These are phyloP conservation scores for Wickerhamomyces rabaulensis DNA, from an alignment of 805 yeast species.

Conservation along the genomic window DNA sequence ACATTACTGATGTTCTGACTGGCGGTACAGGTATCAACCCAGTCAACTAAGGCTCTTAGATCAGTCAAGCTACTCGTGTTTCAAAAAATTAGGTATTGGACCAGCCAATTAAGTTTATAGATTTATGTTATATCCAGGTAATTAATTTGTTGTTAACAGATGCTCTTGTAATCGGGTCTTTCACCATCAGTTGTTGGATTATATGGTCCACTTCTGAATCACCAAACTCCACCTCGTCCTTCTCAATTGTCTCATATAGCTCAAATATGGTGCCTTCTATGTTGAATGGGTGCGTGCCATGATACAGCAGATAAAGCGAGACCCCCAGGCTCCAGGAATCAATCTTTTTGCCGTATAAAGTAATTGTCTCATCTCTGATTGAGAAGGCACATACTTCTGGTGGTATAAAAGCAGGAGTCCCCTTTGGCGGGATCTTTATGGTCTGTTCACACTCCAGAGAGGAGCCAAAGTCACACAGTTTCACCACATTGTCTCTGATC, in stretches of 20 bases:
- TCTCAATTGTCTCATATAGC: background rate
- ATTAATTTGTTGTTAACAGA: background rate
- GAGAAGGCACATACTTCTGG: slow-evolving; percentile 6
- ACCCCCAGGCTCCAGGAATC: background rate
- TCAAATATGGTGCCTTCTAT: background rate
- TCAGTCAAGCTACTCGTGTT: too few relatives aligned
- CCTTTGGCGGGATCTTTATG: slow-evolving; percentile 1
- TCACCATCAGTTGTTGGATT: background rate
- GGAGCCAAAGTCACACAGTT: slow-evolving; percentile 64
- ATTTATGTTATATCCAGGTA: background rate
- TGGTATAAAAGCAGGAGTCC: slow-evolving; percentile 8
- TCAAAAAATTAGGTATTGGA: background rate
- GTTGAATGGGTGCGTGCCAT: background rate
- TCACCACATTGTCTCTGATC: slow-evolving; percentile 51
- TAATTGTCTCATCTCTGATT: background rate
- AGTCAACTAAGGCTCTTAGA: background rate
- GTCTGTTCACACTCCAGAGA: slow-evolving; percentile 30
- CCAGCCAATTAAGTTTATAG: background rate
- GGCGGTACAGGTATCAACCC: slow-evolving; percentile 13
- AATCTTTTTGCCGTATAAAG: background rate
- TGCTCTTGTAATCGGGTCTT: background rate
- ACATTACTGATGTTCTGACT: slow-evolving; percentile 33
- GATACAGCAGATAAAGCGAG: background rate
- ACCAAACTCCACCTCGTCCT: background rate
- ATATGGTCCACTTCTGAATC: background rate